Evolutionary conservation across 805 yeast genomes (phyloP).

Genomic region (Yamadazyma akitaensis): DNA sequence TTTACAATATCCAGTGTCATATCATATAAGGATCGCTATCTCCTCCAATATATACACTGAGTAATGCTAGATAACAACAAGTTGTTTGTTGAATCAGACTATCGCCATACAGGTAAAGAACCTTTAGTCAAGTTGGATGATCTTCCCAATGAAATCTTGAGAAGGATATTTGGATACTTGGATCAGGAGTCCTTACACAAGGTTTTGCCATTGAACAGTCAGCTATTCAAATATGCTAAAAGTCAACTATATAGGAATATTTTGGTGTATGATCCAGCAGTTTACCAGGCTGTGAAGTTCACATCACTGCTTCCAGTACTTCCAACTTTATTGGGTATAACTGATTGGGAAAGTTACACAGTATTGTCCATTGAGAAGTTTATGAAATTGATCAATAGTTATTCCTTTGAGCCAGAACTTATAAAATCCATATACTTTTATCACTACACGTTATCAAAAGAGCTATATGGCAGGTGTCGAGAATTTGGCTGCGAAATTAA

Average conservation of each 20-base stretch:
- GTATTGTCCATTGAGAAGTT: not conserved
- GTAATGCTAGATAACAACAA: not conserved
- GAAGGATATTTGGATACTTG: not conserved
- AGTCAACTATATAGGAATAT: not conserved
- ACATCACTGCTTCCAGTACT: not conserved
- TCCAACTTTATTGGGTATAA: not conserved
- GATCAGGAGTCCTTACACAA: not conserved
- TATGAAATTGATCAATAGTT: constrained; percentile 1
- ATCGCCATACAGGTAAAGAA: not conserved
- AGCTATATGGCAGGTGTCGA: not conserved
- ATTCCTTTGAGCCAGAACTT: constrained; percentile 1
- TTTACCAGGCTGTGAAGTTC: not conserved
- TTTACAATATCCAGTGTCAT: not conserved
- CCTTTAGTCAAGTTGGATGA: not conserved
- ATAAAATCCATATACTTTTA: constrained; percentile 2
- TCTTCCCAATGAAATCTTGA: constrained; percentile 1
- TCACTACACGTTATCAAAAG: not conserved
- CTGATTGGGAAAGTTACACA: not conserved
- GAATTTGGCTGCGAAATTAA: constrained; percentile 1
- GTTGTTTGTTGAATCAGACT: constrained; percentile 1
- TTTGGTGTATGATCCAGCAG: constrained; percentile 1
- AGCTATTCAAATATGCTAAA: constrained; percentile 1
- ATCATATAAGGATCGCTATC: not conserved
- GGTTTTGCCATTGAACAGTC: not conserved
- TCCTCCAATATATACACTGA: not conserved